These are phyloP conservation scores for Suhomyces xylopsoci DNA, from an alignment of 805 yeast genomes.

Conservation along the genomic window DNA sequence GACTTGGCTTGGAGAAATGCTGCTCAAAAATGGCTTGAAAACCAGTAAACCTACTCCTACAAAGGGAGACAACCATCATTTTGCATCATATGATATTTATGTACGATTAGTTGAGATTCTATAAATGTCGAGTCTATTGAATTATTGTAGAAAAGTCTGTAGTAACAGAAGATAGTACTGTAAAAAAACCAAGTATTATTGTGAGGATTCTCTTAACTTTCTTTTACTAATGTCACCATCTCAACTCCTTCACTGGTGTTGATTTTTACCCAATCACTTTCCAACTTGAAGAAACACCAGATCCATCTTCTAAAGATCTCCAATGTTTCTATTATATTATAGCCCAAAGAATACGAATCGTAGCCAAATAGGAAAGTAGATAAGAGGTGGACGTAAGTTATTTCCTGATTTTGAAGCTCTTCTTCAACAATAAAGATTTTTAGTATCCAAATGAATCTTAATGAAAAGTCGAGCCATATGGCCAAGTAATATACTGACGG, in stretches of 20 bases:
- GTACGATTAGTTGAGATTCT: conserved; percentile 1
- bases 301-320: conserved; percentile 83
- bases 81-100: conserved; percentile 1
- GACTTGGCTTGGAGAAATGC: conserved; percentile 48
- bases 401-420: conserved; percentile 10
- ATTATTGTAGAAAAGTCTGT: not conserved
- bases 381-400: conserved; percentile 12
- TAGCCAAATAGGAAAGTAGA: conserved; percentile 36
- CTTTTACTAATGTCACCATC: not conserved
- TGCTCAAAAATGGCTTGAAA: conserved; percentile 43
- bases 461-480: conserved; percentile 54
- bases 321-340: conserved; percentile 63
- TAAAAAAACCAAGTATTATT: too few relatives aligned
- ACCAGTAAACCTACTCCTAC: conserved; percentile 1
- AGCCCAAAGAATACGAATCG: conserved; percentile 49
- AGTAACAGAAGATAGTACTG: too few relatives aligned
- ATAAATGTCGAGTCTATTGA: conserved; percentile 2
- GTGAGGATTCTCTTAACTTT: too few relatives aligned
- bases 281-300: conserved; percentile 86
- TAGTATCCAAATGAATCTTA: conserved; percentile 77
- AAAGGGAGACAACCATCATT: conserved; percentile 4
- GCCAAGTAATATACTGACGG: conserved; percentile 51
- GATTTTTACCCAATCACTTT: conserved; percentile 59
- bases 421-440: conserved; percentile 43
- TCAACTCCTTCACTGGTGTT: conserved; percentile 6